Conservation (phyloP, 1,284 basidiomycete species). For the Ustilago hordei region DNA sequence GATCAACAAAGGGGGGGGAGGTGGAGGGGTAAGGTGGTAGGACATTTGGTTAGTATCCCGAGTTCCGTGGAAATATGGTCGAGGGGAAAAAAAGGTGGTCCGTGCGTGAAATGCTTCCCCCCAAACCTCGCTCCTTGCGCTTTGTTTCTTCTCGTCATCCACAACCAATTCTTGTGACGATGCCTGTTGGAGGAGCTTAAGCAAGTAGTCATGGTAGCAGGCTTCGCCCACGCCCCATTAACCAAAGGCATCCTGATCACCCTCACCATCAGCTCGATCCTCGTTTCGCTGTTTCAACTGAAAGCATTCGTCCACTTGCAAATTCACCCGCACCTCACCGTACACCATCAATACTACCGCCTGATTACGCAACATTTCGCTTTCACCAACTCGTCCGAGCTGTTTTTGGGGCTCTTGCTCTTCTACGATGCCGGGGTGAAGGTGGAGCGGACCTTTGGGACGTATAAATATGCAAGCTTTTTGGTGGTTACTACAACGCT, state of each 20-base stretch:
- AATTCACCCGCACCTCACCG: slow-evolving; percentile 74
- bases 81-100: not conserved
- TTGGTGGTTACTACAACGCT: slow-evolving; percentile 21
- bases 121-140: not conserved
- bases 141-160: not conserved
- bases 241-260: slow-evolving; percentile 46
- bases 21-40: not conserved
- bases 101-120: not conserved
- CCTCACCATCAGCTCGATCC: slow-evolving; percentile 25
- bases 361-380: slow-evolving; percentile 80
- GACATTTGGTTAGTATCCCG: not conserved
- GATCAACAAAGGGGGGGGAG: not conserved
- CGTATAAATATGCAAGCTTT: slow-evolving; percentile 79
- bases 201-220: slow-evolving; percentile 37
- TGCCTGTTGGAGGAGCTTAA: not conserved
- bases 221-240: slow-evolving; percentile 47
- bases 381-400: slow-evolving; percentile 85
- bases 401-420: slow-evolving; percentile 81
- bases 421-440: slow-evolving; percentile 80
- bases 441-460: slow-evolving; percentile 87
- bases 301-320: slow-evolving; percentile 47
- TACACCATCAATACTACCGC: slow-evolving; percentile 81
- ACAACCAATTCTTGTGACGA: not conserved
- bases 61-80: not conserved
- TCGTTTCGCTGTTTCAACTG: slow-evolving; percentile 66